Percentiles rank a stretch among this genome's conserved stretches.
These are phyloP conservation scores for Populus simonii DNA, from an alignment of 345 rosid genomes.

Conservation along the genomic window DNA sequence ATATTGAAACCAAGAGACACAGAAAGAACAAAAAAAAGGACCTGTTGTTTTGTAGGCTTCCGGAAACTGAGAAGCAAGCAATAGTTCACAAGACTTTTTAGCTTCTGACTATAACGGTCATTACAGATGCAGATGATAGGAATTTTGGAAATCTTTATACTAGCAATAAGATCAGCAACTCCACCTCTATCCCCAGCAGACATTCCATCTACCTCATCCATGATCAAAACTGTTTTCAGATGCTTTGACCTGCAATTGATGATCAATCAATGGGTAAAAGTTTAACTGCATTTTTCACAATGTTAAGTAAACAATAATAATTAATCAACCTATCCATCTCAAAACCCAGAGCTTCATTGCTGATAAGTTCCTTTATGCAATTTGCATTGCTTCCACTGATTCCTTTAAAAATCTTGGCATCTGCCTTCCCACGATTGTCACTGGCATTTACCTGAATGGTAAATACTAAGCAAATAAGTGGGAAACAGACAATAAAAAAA, in stretches of 20 bases:
- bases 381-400: conserved; percentile 97
- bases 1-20: background rate
- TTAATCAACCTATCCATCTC: conserved; percentile 56
- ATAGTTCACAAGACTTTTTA: conserved; percentile 88
- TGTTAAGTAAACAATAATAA: background rate
- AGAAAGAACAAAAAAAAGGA: conserved; percentile 17
- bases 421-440: conserved; percentile 97
- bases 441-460: conserved; percentile 82
- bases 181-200: conserved; percentile 99
- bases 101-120: conserved; percentile 95
- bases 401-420: conserved; percentile 71
- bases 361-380: conserved; percentile 88
- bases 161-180: conserved; percentile 92
- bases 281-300: background rate
- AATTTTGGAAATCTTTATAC: conserved; percentile 88
- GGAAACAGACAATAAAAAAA: background rate
- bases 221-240: conserved; percentile 78
- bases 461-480: background rate
- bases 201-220: conserved; percentile 99
- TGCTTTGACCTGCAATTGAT: conserved; percentile 59
- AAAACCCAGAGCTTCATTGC: conserved; percentile 68
- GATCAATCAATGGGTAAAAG: background rate
- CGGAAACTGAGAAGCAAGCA: conserved; percentile 77
- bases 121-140: conserved; percentile 97
- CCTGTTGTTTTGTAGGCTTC: conserved; percentile 98